Evolutionary conservation across 2,329 filamentous ascomycete species (phyloP).

Genomic region (Aspergillus piperis): DNA sequence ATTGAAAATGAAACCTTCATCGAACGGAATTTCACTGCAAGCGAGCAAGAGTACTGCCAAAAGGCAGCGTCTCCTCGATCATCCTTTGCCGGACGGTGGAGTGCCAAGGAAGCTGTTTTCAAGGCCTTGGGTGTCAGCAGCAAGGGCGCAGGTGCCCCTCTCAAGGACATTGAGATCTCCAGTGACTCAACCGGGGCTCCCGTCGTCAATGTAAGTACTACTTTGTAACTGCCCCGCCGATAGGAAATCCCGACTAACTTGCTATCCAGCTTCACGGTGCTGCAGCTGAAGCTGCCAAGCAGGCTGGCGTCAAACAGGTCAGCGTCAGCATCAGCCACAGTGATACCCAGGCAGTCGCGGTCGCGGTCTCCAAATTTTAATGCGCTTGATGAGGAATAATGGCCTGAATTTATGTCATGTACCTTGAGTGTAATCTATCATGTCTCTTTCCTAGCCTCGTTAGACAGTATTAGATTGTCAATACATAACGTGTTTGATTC

Average conservation of each 20-base stretch:
- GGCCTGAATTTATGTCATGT: constrained; percentile 12
- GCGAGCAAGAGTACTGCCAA: constrained; percentile 84
- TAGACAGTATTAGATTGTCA: background rate
- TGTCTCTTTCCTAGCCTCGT: constrained; percentile 4
- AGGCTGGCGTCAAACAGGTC: constrained; percentile 83
- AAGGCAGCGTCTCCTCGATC: constrained; percentile 77
- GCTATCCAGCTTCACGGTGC: constrained; percentile 74
- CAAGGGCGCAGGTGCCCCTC: constrained; percentile 81
- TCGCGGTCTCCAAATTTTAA: constrained; percentile 80
- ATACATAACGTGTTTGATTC: constrained; percentile 2
- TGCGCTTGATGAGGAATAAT: constrained; percentile 17
- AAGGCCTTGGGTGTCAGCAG: constrained; percentile 88
- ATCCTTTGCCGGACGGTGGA: constrained; percentile 94
- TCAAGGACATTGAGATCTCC: constrained; percentile 93
- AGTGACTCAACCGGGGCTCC: constrained; percentile 81
- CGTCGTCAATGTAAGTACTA: constrained; percentile 71
- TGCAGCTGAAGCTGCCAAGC: constrained; percentile 78
- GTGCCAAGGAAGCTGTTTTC: constrained; percentile 97
- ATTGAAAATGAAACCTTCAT: constrained; percentile 93
- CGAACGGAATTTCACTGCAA: constrained; percentile 86
- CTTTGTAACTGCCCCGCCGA: constrained; percentile 14
- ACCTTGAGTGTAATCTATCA: constrained; percentile 10
- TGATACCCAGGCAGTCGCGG: constrained; percentile 88
- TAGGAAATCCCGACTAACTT: constrained; percentile 31
- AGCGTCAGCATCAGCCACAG: constrained; percentile 95